A percentile compares a stretch with the other conserved stretches of the same genome.
Conservation (phyloP, 1,284 basidiomycete species). For the Ceratobasidium papillatum region DNA sequence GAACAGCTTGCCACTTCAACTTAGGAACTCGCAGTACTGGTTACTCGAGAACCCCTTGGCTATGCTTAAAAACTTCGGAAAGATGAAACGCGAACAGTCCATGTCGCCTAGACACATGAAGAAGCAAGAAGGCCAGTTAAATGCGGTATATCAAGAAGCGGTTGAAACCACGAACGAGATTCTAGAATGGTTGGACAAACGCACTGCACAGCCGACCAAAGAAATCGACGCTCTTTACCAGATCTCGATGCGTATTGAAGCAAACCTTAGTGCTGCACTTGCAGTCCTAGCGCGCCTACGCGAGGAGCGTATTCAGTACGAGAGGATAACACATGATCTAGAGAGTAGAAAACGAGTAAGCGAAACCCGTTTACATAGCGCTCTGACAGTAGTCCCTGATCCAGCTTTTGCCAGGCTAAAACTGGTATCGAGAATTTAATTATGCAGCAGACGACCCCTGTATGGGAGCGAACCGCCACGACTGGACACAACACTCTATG, state of each 20-base stretch:
- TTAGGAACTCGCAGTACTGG: not conserved
- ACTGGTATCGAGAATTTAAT: not conserved
- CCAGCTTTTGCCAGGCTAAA: not conserved
- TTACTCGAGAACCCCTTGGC: not conserved
- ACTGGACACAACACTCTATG: not conserved
- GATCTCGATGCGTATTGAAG: not conserved
- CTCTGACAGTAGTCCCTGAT: not conserved
- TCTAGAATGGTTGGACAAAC: not conserved
- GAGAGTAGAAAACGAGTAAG: not conserved
- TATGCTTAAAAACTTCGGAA: not conserved
- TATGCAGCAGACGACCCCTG: too few species aligned
- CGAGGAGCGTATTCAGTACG: not conserved
- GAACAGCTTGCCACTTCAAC: constrained; percentile 42
- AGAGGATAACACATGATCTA: not conserved
- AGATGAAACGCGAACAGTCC: too few species aligned
- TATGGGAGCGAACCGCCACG: not conserved
- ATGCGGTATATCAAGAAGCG: not conserved
- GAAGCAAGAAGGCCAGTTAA: not conserved
- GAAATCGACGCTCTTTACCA: not conserved
- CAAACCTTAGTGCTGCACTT: not conserved
- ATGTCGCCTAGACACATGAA: too few species aligned
- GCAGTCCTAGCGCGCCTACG: not conserved
- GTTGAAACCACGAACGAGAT: not conserved
- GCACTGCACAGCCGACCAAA: not conserved
- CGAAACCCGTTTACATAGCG: too few species aligned